phyloP scores from a whole-genome alignment of 352 stramenopile genomes.

The Phytophthora citrophthora region DNA sequence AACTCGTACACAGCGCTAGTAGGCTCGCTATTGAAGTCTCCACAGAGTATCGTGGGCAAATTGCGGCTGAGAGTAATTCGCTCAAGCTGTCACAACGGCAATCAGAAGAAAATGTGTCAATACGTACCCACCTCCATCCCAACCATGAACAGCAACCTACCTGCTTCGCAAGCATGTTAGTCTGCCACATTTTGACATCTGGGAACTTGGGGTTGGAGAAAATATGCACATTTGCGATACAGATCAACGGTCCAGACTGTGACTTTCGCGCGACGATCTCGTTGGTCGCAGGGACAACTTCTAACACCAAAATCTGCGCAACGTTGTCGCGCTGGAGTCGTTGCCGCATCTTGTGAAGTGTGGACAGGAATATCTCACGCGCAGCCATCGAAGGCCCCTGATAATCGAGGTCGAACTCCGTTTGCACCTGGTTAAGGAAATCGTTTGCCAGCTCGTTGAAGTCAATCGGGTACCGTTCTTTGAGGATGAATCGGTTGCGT shows the following conservation, averaged over 20 bases:
- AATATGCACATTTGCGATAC: constrained; percentile 98
- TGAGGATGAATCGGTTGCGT: constrained; percentile 86
- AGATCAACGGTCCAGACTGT: constrained; percentile 84
- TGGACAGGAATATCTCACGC: constrained; percentile 63
- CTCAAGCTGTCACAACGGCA: constrained; percentile 59
- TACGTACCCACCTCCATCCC: background rate
- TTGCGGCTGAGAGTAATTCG: constrained; percentile 70
- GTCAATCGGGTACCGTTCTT: constrained; percentile 94
- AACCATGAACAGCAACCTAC: constrained; percentile 25
- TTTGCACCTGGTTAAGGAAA: constrained; percentile 71
- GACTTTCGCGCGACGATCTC: constrained; percentile 56
- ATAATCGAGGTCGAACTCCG: constrained; percentile 83
- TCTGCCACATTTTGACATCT: constrained; percentile 99
- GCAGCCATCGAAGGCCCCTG: constrained; percentile 64
- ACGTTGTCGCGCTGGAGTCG: constrained; percentile 98
- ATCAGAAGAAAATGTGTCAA: constrained; percentile 6
- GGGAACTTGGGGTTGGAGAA: constrained; percentile 99
- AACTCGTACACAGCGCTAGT: constrained; percentile 97
- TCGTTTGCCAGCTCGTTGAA: constrained; percentile 96
- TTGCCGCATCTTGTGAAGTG: constrained; percentile 66
- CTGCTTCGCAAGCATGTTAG: constrained; percentile 87
- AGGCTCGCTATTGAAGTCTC: constrained; percentile 99
- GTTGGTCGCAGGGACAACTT: constrained; percentile 90
- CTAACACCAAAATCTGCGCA: constrained; percentile 96
- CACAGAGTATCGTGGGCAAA: constrained; percentile 96